Evolutionary conservation across 805 yeast genomes (phyloP), one percentile per base, ranked within the genome.

Genomic region (Candida sithepensis): DNA sequence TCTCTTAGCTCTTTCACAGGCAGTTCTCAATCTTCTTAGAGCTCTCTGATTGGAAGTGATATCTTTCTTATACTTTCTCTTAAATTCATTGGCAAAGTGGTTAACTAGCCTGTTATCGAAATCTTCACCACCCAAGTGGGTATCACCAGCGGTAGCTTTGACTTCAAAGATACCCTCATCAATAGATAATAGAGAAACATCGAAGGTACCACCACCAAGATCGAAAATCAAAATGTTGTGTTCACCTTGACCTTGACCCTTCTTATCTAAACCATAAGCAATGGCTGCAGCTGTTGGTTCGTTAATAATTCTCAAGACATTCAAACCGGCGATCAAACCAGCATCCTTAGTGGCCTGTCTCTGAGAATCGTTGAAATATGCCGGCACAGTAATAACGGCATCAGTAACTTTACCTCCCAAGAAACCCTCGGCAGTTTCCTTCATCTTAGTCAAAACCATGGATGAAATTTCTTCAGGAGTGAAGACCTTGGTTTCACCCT

Each of bases 1-100:
- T 82, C 98, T 89, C 95, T 91, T 91, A 57, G 98, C 98, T 76
- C 98, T 86, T 81, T 91, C 98, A 78, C 96, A 90, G 63, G 97
- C 97, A 60, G 97, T 91, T 83, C 97, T 87, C 73, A 91, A 82
- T 84, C 97, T 89, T 82, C 98, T 88, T 70, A 92, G 79, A 56
- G 98, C 95, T 81, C 98, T 88, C 79, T 90, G 96, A 84, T 91
- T 90, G 63, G 81, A 59, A 46, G 96, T 81, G 58, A 92, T 75
- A 71, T 92, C 98, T 81, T 89, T 88, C 85, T 89, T 89, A 84
- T 88, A 81, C 84, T 92, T 91, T 79, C 97, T 84, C 89, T 92
- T 91, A 85, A 91, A 92, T 77, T 92, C 97, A 69, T 81, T 84
- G 59, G 85, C 88, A 70, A 91, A 91, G 81, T 84, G 92, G 79